A percentile compares a stretch with the other conserved stretches of the same genome.
phyloP scores from a whole-genome alignment of 768 basidiomycete species.

The Russula virescens region DNA sequence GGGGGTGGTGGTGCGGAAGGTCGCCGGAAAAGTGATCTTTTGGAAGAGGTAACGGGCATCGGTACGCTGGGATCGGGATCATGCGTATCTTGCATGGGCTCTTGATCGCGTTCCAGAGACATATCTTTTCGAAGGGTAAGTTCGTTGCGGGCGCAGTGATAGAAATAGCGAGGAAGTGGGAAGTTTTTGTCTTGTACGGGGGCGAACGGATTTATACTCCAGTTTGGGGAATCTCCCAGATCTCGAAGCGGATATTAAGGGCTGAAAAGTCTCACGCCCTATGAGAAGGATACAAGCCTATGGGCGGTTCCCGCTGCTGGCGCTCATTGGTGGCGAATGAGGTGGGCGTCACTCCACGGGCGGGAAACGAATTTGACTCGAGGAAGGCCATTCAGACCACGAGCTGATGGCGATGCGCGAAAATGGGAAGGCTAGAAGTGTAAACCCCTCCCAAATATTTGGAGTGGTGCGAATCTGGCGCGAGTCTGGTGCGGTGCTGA shows the following conservation, averaged over 20 bases:
- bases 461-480: background rate
- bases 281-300: background rate
- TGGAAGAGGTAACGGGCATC: background rate
- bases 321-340: background rate
- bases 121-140: background rate
- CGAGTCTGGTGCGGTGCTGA: no score
- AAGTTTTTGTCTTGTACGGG: no score
- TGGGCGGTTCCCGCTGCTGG: background rate
- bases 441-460: no score
- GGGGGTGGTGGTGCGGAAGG: conserved; percentile 1
- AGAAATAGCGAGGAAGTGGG: background rate
- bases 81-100: background rate
- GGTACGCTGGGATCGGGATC: background rate
- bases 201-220: background rate
- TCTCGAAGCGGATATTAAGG: background rate
- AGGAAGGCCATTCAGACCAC: background rate
- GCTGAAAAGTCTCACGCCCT: background rate
- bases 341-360: background rate
- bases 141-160: background rate
- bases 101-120: background rate
- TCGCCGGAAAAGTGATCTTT: background rate
- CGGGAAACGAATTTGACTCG: background rate
- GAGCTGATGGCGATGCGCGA: background rate
- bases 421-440: background rate
- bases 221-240: background rate